Conservation (phyloP, 2,329 filamentous ascomycete species). For the Cercospora citrullina region DNA sequence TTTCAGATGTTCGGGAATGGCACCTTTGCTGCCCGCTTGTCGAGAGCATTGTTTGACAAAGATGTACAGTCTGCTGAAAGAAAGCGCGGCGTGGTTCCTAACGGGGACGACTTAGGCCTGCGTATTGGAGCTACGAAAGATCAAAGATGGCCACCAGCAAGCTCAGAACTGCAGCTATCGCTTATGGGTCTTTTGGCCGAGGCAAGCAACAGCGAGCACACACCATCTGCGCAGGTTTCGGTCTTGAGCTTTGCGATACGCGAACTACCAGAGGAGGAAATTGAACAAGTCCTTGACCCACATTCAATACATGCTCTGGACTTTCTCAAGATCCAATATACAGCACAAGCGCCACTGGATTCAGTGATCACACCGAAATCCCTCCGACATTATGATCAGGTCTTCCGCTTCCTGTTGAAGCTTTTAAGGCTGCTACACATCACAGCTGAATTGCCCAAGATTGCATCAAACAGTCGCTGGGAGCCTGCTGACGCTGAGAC, state of each 20-base stretch:
- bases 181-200: slow-evolving; percentile 63
- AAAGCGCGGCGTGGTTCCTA: slow-evolving; percentile 65
- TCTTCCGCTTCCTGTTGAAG: slow-evolving; percentile 79
- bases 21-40: slow-evolving; percentile 75
- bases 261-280: slow-evolving; percentile 73
- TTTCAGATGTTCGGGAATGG: slow-evolving; percentile 87
- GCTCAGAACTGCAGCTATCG: slow-evolving; percentile 85
- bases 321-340: slow-evolving; percentile 85
- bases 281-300: slow-evolving; percentile 79
- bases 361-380: slow-evolving; percentile 70
- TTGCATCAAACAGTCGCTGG: slow-evolving; percentile 14
- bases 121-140: slow-evolving; percentile 76
- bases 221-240: slow-evolving; percentile 41
- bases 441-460: slow-evolving; percentile 42
- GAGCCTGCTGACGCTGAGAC: not conserved
- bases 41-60: slow-evolving; percentile 80
- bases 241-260: slow-evolving; percentile 72
- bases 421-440: slow-evolving; percentile 70
- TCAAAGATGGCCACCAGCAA: slow-evolving; percentile 78
- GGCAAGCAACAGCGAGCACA: not conserved
- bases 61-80: slow-evolving; percentile 78
- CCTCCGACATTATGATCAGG: slow-evolving; percentile 76
- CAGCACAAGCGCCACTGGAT: slow-evolving; percentile 68
- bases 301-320: slow-evolving; percentile 86
- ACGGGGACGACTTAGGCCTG: slow-evolving; percentile 74